Evolutionary conservation across 129 eudicot genomes (phyloP), one percentile per base, ranked within the genome.

Genomic region (Flaveria sonorensis): DNA sequence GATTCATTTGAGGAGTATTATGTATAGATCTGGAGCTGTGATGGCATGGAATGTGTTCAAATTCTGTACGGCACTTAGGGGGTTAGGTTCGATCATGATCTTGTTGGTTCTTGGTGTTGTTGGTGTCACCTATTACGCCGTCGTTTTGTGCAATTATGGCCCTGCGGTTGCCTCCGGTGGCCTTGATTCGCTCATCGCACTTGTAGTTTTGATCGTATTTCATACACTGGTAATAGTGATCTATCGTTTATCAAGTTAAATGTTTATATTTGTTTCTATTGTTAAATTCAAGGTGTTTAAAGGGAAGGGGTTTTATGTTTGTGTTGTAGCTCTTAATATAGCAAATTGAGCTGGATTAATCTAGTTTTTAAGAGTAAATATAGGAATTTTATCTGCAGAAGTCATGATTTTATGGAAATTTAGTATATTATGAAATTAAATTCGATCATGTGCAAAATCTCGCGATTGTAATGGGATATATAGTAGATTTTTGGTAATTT

Each of bases 31-130:
- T 80, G 96, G 99, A 73, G 87, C 92, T 66, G 94, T 86, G 39
- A 94, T 94, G 99, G 99, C 99, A 59, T 94, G 99, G 97, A 94
- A 94, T 79, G 99, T 94, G 65, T 94, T 94, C 96, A 91, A 84
- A 78, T 94, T 94, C 70, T 94, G 99, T 43, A 91, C 97, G 75
- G 99, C 99, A 26, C 47, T 94, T 13, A 78, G 92, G 67, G 97
- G 96, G 21, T 79, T 94, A 50, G 99, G 99, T 15, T 94, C 97
- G 81, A 88, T 94, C 90, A 94, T 94, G 99, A 94, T 94, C 84
- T 74, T 94, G 75, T 70, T 94, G 77, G 99, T 91, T 43, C 89
- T 94, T 46, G 99, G 88, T 60, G 92, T 94, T 73, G 97, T 94
- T 51, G 97, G 99, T 51, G 96, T 94, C 53, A 82, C 92, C 64